Evolutionary conservation across 1,284 basidiomycete species (phyloP), one percentile per base, ranked within the genome.

Genomic region (Ganoderma leucocontextum): DNA sequence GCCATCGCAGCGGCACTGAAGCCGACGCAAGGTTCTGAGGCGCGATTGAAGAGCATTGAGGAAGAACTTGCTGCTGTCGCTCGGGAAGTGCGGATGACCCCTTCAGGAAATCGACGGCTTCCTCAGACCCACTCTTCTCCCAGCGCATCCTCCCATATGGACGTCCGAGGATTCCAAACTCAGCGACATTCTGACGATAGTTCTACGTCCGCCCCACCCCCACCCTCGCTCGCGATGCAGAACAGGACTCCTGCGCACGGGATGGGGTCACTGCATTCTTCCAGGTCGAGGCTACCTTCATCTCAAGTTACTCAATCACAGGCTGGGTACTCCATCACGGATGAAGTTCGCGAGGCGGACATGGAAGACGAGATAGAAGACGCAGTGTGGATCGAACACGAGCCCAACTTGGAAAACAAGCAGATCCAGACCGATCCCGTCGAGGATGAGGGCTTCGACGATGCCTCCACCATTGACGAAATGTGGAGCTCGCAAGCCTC

Each of bases 41-140:
- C 65, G 4, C 71, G 66, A 7, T 13, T 72, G 53, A 70, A 62
- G 62, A 69, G 59, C 65, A 73, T 73, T 25, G 36, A 69, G 33
- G 67, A 70, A n/a, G 72, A 69, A 53, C 55, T 73, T 35, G 42
- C 52, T 38, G 53, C 63, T 29, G 65, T 62, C 61, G 64, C 72
- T n/a, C 68, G 66, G 52, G 69, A 63, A 42, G 29, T 52, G 36
- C n/a, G 59, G 33, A 29, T 42, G 35, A n/a, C 39, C 6, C 65
- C 60, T 22, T 64, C 66, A 57, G 60, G 52, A 39, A 52, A 42
- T 15, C 35, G 57, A 17, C 39, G 10, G 36, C 57, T 19, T 42
- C 66, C 64, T 68, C 62, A 47, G 58, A 49, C 38, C 57, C 35
- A 38, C 0, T 53, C 67, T 66, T 64, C 69, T 12, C 61, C 61